Percentiles rank a stretch among this genome's conserved stretches.
phyloP scores from a whole-genome alignment of 306 rosid species.

The Crotalaria pallida region DNA sequence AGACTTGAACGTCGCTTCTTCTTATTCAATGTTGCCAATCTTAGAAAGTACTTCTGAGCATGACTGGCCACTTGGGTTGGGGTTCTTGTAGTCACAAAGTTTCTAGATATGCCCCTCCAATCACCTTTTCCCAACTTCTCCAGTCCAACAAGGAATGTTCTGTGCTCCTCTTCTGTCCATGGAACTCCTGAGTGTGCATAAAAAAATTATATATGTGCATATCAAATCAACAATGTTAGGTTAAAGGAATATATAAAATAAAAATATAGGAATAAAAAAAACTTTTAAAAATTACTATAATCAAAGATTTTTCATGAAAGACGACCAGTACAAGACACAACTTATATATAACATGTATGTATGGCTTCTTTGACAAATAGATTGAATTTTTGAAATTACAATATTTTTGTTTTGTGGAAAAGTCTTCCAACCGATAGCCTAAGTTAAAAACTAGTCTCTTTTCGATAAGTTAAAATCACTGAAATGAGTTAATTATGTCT shows the following conservation, averaged over 20 bases:
- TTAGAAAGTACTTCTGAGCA: conserved; percentile 84
- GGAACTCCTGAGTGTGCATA: conserved; percentile 52
- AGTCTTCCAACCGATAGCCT: no score
- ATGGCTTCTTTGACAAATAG: not conserved
- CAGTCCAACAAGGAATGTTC: conserved; percentile 72
- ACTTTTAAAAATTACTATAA: not conserved
- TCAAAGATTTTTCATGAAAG: not conserved
- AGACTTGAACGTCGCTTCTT: conserved; percentile 85
- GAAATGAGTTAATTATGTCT: no score
- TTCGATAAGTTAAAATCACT: no score
- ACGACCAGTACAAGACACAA: not conserved
- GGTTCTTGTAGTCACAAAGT: conserved; percentile 75
- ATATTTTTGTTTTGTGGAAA: no score
- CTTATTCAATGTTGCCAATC: conserved; percentile 48
- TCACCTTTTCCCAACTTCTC: conserved; percentile 87
- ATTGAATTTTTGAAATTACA: no score
- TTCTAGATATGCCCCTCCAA: conserved; percentile 87
- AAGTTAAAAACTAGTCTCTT: no score
- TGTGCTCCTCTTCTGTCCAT: conserved; percentile 94
- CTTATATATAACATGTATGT: not conserved
- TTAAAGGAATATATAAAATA: not conserved
- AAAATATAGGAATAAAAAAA: not conserved
- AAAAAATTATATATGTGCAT: not conserved
- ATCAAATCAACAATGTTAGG: not conserved
- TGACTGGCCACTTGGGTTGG: conserved; percentile 98